phyloP scores from a whole-genome alignment of 768 basidiomycete genomes.

The Ephemerocybe angulata region DNA sequence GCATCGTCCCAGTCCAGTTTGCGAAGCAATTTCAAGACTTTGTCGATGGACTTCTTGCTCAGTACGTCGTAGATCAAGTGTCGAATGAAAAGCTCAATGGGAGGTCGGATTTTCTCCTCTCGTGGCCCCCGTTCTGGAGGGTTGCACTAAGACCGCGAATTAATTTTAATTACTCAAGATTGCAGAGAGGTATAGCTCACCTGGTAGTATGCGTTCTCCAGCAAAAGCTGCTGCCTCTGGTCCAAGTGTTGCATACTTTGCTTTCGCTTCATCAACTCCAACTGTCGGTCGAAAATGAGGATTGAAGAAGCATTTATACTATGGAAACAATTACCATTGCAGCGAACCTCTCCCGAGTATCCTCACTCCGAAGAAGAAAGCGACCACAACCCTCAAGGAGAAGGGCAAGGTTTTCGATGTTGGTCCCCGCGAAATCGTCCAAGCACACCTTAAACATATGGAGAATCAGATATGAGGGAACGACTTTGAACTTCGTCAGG shows the following conservation, averaged over 20 bases:
- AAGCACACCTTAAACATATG: constrained; percentile 97
- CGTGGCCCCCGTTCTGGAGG: constrained; percentile 90
- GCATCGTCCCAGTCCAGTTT: constrained; percentile 95
- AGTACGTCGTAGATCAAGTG: constrained; percentile 95
- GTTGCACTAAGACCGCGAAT: constrained; percentile 64
- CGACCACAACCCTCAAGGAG: constrained; percentile 92
- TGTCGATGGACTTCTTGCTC: constrained; percentile 91
- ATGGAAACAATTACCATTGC: constrained; percentile 91
- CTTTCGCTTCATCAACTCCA: constrained; percentile 94
- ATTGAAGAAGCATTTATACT: no score
- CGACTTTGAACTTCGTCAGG: constrained; percentile 92
- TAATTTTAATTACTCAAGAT: background rate
- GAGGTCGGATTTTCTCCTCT: constrained; percentile 78
- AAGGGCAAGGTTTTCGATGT: constrained; percentile 90
- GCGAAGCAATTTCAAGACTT: constrained; percentile 87
- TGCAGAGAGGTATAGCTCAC: constrained; percentile 33
- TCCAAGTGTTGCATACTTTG: constrained; percentile 93
- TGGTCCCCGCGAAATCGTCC: constrained; percentile 90
- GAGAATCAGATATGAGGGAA: constrained; percentile 86
- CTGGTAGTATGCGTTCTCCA: constrained; percentile 99
- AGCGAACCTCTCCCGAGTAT: constrained; percentile 80
- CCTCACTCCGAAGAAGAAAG: constrained; percentile 83
- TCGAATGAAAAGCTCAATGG: constrained; percentile 90
- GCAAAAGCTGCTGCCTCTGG: constrained; percentile 78
- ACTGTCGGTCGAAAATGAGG: constrained; percentile 35